A percentile compares a stretch with the other conserved stretches of the same genome.
phyloP scores from a whole-genome alignment of 2,329 filamentous ascomycete species.

The Thielaviopsis euricoi region DNA sequence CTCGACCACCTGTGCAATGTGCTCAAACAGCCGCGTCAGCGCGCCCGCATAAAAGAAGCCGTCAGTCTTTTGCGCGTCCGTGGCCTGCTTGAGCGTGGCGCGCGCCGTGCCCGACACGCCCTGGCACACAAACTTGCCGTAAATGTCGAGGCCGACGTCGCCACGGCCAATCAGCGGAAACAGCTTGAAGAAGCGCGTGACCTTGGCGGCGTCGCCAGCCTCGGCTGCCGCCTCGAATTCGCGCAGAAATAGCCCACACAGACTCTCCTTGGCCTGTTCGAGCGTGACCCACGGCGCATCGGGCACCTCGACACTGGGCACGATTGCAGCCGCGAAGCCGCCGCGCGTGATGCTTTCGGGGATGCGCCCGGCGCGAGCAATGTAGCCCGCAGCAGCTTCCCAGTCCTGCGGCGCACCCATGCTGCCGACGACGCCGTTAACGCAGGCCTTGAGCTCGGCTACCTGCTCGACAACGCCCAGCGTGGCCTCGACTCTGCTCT shows the following conservation, averaged over 20 bases:
- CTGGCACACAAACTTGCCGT: slow-evolving; percentile 89
- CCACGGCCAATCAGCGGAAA: slow-evolving; percentile 86
- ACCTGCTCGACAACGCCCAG: slow-evolving; percentile 89
- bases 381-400: slow-evolving; percentile 87
- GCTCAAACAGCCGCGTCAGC: slow-evolving; percentile 84
- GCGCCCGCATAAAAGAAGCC: slow-evolving; percentile 84
- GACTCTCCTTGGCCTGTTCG: slow-evolving; percentile 69
- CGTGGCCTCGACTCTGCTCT: slow-evolving; percentile 78
- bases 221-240: slow-evolving; percentile 88
- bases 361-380: slow-evolving; percentile 67
- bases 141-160: slow-evolving; percentile 82
- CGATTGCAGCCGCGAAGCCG: slow-evolving; percentile 77
- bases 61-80: slow-evolving; percentile 24
- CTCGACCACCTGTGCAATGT: slow-evolving; percentile 93
- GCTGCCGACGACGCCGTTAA: slow-evolving; percentile 81
- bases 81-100: slow-evolving; percentile 56
- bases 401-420: slow-evolving; percentile 98
- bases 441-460: slow-evolving; percentile 88
- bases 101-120: slow-evolving; percentile 78
- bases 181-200: slow-evolving; percentile 94
- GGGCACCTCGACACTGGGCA: slow-evolving; percentile 88
- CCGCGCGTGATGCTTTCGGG: slow-evolving; percentile 67
- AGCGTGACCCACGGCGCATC: slow-evolving; percentile 79
- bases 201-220: slow-evolving; percentile 73
- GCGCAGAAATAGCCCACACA: slow-evolving; percentile 78